Conservation (phyloP, 768 basidiomycete species). For the Filobasidium floriforme region DNA sequence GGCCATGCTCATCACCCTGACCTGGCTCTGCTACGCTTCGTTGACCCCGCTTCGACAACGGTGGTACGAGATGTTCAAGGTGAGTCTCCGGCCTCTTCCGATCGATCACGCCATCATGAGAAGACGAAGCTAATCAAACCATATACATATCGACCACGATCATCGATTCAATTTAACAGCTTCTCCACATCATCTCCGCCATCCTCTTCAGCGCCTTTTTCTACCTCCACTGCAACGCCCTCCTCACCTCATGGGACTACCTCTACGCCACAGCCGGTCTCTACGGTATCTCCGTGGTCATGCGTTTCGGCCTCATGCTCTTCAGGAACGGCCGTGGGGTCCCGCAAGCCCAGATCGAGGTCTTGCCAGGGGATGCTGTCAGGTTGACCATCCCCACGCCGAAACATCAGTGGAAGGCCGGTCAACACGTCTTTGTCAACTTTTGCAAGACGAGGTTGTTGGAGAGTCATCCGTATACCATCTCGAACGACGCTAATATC, state of each 20-base stretch:
- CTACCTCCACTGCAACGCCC: constrained; percentile 36
- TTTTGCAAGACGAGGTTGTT: constrained; percentile 28
- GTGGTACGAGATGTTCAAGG: constrained; percentile 27
- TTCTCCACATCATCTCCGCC: constrained; percentile 2
- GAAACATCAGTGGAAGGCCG: constrained; percentile 29
- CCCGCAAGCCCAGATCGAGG: constrained; percentile 24
- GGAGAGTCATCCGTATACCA: constrained; percentile 34
- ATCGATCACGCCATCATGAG: too few relatives aligned
- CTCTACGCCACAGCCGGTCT: constrained; percentile 28
- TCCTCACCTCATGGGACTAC: constrained; percentile 28
- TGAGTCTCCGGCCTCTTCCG: background rate
- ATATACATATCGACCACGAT: too few relatives aligned
- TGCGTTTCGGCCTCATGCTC: constrained; percentile 33
- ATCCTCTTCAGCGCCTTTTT: constrained; percentile 36
- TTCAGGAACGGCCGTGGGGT: constrained; percentile 26
- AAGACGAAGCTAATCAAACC: too few relatives aligned
- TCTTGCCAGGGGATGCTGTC: constrained; percentile 26
- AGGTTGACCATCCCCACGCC: constrained; percentile 23
- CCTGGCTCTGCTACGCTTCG: constrained; percentile 18
- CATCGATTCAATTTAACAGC: too few relatives aligned
- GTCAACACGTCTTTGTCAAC: constrained; percentile 36
- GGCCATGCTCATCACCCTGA: constrained; percentile 7
- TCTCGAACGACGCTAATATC: constrained; percentile 26
- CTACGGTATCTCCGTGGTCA: constrained; percentile 20
- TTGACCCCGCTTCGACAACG: constrained; percentile 12